Percentiles rank a stretch among this genome's conserved stretches.
phyloP scores from a whole-genome alignment of 345 rosid genomes.

The Pugionium dolabratum region DNA sequence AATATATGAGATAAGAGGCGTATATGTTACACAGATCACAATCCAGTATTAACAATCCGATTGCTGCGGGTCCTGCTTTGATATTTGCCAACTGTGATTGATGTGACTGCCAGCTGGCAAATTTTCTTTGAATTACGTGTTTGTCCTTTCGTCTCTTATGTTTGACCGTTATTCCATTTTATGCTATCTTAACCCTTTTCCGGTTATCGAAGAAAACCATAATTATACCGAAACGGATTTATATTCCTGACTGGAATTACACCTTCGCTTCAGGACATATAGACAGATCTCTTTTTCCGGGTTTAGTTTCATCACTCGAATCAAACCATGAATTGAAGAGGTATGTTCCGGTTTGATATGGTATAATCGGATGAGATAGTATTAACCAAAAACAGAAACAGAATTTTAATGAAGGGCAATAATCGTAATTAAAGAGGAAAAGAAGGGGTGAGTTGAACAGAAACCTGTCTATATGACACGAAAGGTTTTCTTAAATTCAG shows the following conservation, averaged over 20 bases:
- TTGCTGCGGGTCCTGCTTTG: slow-evolving; percentile 31
- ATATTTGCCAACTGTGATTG: slow-evolving; percentile 41
- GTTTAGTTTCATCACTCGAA: neutral
- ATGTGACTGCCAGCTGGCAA: slow-evolving; percentile 46
- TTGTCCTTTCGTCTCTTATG: neutral
- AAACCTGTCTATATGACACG: slow-evolving; percentile 35
- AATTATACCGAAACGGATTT: neutral
- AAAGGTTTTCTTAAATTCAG: slow-evolving; percentile 38
- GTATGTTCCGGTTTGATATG: neutral
- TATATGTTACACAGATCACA: slow-evolving; percentile 42
- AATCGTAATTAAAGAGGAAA: slow-evolving; percentile 13
- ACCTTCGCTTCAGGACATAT: neutral
- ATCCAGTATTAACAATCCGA: slow-evolving; percentile 42
- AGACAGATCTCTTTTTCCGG: neutral
- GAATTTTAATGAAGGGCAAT: slow-evolving; percentile 32
- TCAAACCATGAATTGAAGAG: neutral
- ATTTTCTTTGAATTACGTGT: slow-evolving; percentile 1
- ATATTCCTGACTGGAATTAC: neutral
- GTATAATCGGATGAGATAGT: neutral
- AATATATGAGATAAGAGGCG: slow-evolving; percentile 32
- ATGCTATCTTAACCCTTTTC: neutral
- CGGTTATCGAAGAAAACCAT: slow-evolving; percentile 7
- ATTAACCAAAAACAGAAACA: slow-evolving; percentile 23
- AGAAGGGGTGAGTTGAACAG: slow-evolving; percentile 13
- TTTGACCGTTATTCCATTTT: slow-evolving; percentile 19